These are phyloP conservation scores for Ilyonectria sp. DNA, from an alignment of 2,329 filamentous ascomycete genomes.

Conservation along the genomic window DNA sequence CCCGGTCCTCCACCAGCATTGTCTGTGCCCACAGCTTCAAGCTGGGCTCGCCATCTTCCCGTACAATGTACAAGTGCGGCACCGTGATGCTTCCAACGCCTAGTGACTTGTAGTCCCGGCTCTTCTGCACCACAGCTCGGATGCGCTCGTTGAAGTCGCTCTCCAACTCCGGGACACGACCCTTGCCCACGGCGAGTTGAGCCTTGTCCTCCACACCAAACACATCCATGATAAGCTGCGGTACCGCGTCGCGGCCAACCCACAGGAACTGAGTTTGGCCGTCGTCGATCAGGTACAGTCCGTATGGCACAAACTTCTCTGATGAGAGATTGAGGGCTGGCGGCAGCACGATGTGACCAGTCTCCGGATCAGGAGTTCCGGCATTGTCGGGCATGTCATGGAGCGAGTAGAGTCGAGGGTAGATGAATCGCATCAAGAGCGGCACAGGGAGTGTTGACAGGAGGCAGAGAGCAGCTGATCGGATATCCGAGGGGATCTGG, in stretches of 20 bases:
- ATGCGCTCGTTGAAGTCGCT: conserved; percentile 98
- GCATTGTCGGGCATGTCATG: conserved; percentile 98
- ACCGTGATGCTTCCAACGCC: conserved; percentile 94
- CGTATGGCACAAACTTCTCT: conserved; percentile 88
- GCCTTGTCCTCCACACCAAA: conserved; percentile 90
- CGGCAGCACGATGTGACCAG: conserved; percentile 90
- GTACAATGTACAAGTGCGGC: conserved; percentile 92
- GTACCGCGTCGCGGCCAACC: conserved; percentile 93
- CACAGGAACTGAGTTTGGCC: conserved; percentile 98
- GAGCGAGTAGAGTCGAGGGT: conserved; percentile 86
- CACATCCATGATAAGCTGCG: conserved; percentile 89
- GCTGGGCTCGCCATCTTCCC: conserved; percentile 96
- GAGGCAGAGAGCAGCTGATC: conserved; percentile 91
- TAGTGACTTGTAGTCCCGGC: conserved; percentile 86
- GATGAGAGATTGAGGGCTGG: conserved; percentile 89
- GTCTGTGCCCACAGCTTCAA: conserved; percentile 98
- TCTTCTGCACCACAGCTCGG: conserved; percentile 92
- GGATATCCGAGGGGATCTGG: conserved; percentile 93
- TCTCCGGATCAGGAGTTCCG: conserved; percentile 86
- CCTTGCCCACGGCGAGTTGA: conserved; percentile 92
- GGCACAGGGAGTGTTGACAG: conserved; percentile 95
- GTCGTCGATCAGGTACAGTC: conserved; percentile 96
- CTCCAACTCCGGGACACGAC: conserved; percentile 86
- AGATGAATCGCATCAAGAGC: conserved; percentile 93
- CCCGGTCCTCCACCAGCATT: conserved; percentile 92